Evolutionary conservation across 805 yeast species (phyloP).

Genomic region (Allodekkera sacchari): DNA sequence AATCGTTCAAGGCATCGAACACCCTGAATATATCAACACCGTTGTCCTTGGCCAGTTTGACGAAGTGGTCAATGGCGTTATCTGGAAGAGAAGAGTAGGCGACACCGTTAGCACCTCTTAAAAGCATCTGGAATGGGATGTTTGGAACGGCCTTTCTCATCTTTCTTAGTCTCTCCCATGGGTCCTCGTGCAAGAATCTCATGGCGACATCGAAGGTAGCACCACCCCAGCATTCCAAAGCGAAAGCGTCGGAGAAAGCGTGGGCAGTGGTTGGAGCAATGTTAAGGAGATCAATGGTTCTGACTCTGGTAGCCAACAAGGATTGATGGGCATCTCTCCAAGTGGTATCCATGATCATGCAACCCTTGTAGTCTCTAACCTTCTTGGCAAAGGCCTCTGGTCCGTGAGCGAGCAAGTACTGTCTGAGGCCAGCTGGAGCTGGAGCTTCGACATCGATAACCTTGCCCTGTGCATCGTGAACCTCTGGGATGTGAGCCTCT

Average conservation of each 20-base stretch:
- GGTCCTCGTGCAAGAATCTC: conserved; percentile 98
- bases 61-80: conserved; percentile 97
- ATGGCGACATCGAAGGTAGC: conserved; percentile 98
- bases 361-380: conserved; percentile 77
- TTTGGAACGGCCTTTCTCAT: conserved; percentile 90
- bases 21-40: conserved; percentile 98
- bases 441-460: conserved; percentile 48
- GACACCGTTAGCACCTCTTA: conserved; percentile 99
- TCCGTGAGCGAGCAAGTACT: conserved; percentile 74
- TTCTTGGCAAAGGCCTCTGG: conserved; percentile 85
- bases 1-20: conserved; percentile 93
- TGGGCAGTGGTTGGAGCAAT: conserved; percentile 93
- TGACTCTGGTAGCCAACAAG: conserved; percentile 89
- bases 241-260: conserved; percentile 84
- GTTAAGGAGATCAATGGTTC: conserved; percentile 84
- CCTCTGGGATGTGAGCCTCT: conserved; percentile 67
- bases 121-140: conserved; percentile 98
- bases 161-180: conserved; percentile 92
- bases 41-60: conserved; percentile 83
- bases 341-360: conserved; percentile 94
- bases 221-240: conserved; percentile 99
- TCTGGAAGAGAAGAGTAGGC: conserved; percentile 98
- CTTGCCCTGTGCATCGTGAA: conserved; percentile 49
- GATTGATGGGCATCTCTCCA: conserved; percentile 99
- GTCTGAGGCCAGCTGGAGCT: conserved; percentile 85